Base-by-base conservation (phyloP, 1,139 yeast genomes). In the Hemisphaericaspora lyxosophila region DNA sequence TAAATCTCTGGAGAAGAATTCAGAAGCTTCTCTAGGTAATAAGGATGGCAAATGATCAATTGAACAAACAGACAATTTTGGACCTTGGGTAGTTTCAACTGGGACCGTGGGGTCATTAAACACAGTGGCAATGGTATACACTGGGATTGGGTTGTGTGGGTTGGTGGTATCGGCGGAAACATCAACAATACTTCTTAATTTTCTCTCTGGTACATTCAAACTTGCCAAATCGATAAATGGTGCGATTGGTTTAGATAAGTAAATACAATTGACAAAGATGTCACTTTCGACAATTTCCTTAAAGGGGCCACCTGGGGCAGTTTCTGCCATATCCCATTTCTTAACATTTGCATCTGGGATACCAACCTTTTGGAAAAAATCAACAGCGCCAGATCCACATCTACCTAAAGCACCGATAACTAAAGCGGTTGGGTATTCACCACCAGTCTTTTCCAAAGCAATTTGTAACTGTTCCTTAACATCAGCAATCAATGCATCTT, bases 131-230 rank as follows among this genome's bases (percentile, higher is more conserved):
- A 87, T 73, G 24, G 79, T 73, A 65, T 92, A 94, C 41, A 92
- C 92, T 47, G 98, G 98, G 46, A 92, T 79, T 44, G 98, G 98
- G 69, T 92, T 92, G 72, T 89, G 94, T 44, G 97, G 97, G 64
- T 92, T 94, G 40, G 98, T 92, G 36, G 97, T 92, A 67, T 94
- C 98, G 42, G 98, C 98, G 41, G 96, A 87, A 41, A 92, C 98
- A 63, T 92, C 98, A 37, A 92, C 97, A 48, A 94, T 88, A 15
- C 94, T 87, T 62, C 92, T 82, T 59, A 92, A 78, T 50, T 76
- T 82, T 78, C 98, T 86, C 43, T 67, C 65, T 24, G 63, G 57
- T 41, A 62, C 66, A 66, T 85, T 85, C 60, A 92, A 76, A 44
- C 77, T 62, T 25, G 85, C 86, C 52, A 62, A 64, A 64, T 83